Conservation (phyloP, 176 grass and related monocot species). For the Carex myosuroides region DNA sequence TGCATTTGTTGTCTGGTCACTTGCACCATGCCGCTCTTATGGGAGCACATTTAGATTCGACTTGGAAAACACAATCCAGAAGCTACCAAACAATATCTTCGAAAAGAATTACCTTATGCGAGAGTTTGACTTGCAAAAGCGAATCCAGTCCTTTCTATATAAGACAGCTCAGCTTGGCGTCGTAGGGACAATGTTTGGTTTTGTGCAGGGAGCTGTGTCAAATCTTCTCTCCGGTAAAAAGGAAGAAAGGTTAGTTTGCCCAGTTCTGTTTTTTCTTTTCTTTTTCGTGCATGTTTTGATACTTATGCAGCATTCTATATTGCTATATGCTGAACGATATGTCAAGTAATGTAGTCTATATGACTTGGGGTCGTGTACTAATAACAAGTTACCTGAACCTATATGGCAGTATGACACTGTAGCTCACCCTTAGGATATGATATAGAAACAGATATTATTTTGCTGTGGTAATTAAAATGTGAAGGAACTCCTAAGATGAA, state of each 20-base stretch:
- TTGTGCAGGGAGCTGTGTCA: slow-evolving; percentile 60
- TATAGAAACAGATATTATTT: not conserved
- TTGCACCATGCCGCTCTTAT: slow-evolving; percentile 95
- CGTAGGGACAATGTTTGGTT: slow-evolving; percentile 64
- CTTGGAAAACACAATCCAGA: slow-evolving; percentile 88
- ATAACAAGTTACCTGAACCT: not conserved
- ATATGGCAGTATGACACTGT: not conserved
- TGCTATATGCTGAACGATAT: not conserved
- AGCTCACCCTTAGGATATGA: not conserved
- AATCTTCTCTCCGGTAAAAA: slow-evolving; percentile 61
- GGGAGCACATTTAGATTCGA: slow-evolving; percentile 84
- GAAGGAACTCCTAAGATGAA: not conserved
- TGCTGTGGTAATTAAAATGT: not conserved
- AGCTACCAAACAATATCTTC: slow-evolving; percentile 97
- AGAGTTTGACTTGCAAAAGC: slow-evolving; percentile 83
- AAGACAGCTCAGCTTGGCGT: slow-evolving; percentile 82
- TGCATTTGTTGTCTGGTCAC: slow-evolving; percentile 72
- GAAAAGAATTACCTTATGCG: slow-evolving; percentile 94
- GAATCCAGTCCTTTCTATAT: slow-evolving; percentile 76
- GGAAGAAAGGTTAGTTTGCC: slow-evolving; percentile 45
- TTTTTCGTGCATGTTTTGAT: not conserved
- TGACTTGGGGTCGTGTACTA: not conserved
- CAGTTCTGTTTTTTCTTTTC: not conserved
- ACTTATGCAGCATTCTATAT: not conserved
- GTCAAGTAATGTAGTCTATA: not conserved